Base-by-base conservation (phyloP, 2,329 filamentous ascomycete species). In the Aspergillus floridensis region DNA sequence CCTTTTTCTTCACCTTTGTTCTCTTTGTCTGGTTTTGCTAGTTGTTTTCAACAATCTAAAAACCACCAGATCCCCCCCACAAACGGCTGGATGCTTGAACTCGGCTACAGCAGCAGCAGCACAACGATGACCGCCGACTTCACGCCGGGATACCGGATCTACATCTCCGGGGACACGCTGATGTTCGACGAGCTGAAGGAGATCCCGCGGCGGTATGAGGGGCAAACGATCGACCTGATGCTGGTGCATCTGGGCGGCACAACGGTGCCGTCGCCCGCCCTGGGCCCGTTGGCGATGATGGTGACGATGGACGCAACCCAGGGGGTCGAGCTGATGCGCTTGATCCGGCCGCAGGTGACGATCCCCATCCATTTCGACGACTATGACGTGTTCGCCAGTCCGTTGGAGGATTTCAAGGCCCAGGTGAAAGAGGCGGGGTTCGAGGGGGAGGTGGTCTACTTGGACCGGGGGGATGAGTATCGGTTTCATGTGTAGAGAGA, bases 261-360 rank as follows among this genome's bases (percentile, higher is more conserved):
- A 0, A 88, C 85, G 4, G 84, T 90, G 31, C 87, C 86, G 0
- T 79, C 81, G 0, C 84, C 85, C 0, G 77, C 79, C 5, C 66
- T 86, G 70, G 84, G 85, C 49, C 71, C 88, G 60, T 59, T 88
- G 24, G 88, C 88, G 81, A 81, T 88, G 6, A 88, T 88, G 86
- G 84, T 88, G 2, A 89, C 86, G 0, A 89, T 89, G 86, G 86
- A 89, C 70, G 86, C 82, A 22, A 78, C 81, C 67, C 84, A 88
- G 70, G 86, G 86, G 0, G 64, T 89, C 29, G 74, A 86, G 72
- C 69, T 89, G 62, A 82, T 89, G 70, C 75, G 79, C 64, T 64
- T 88, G 59, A 81, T 89, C 32, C 74, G 84, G 31, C 84, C 86
- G 19, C 83, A 87, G 24, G 58, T 88, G 53, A 88, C 84, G 5